Evolutionary conservation across 441 rosid species (phyloP).

Genomic region (Arabidopsis lyrata): DNA sequence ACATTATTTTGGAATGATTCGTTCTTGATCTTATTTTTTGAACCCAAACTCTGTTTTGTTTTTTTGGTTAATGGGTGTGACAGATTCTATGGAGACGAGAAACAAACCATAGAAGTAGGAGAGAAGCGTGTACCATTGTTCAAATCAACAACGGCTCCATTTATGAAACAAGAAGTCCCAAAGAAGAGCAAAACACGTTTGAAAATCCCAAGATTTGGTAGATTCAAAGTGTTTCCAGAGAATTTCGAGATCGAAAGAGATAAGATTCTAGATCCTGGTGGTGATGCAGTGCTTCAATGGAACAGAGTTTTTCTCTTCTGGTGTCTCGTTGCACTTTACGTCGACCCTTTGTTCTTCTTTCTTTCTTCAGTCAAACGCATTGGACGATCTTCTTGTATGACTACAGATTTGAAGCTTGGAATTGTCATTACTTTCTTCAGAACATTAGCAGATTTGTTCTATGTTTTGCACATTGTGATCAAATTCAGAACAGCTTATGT

Average conservation of each 20-base stretch:
- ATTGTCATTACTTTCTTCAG: constrained; percentile 76
- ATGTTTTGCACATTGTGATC: constrained; percentile 61
- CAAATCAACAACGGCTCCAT: constrained; percentile 54
- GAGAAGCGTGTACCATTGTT: constrained; percentile 54
- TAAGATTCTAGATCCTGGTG: constrained; percentile 80
- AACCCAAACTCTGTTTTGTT: neutral
- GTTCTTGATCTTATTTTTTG: constrained; percentile 27
- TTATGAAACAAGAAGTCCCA: constrained; percentile 47
- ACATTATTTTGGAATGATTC: constrained; percentile 15
- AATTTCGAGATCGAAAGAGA: constrained; percentile 53
- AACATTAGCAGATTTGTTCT: constrained; percentile 76
- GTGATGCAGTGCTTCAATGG: constrained; percentile 74
- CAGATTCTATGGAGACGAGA: constrained; percentile 61
- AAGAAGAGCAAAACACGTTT: constrained; percentile 39
- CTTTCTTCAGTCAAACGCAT: constrained; percentile 59
- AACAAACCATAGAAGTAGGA: constrained; percentile 42
- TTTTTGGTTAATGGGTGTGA: neutral
- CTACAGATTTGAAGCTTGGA: constrained; percentile 69
- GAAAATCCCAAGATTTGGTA: constrained; percentile 54
- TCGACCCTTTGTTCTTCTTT: constrained; percentile 86
- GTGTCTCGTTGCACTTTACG: constrained; percentile 76
- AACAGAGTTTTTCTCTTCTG: constrained; percentile 81
- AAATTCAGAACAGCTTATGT: constrained; percentile 87
- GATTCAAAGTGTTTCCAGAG: constrained; percentile 65
- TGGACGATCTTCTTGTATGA: constrained; percentile 63